A percentile compares a stretch with the other conserved stretches of the same genome.
Evolutionary conservation across 495 filamentous ascomycete species (phyloP).

Genomic region (Talaromyces adpressus): DNA sequence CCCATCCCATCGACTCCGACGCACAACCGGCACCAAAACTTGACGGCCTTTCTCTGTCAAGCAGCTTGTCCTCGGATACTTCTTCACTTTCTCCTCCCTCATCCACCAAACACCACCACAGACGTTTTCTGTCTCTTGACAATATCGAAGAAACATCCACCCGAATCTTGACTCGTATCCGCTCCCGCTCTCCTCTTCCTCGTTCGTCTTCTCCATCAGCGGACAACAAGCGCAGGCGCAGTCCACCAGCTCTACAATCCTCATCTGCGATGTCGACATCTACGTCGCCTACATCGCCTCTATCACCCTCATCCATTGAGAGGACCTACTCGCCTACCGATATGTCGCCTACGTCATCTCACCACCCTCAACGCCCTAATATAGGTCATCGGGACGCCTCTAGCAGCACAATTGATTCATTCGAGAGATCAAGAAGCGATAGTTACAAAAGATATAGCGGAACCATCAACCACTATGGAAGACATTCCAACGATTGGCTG

Average conservation of each 20-base stretch:
- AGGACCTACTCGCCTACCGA: background rate
- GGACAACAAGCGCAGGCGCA: background rate
- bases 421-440: conserved; percentile 19
- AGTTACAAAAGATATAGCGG: conserved; percentile 35
- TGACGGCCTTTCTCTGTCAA: background rate
- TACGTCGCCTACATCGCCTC: background rate
- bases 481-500: conserved; percentile 44
- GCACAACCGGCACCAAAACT: background rate
- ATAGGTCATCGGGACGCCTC: background rate
- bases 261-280: background rate
- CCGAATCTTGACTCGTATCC: conserved; percentile 1
- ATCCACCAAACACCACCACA: background rate
- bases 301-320: background rate
- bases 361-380: background rate
- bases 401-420: background rate
- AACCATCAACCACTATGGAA: conserved; percentile 38
- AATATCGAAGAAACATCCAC: background rate
- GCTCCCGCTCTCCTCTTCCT: conserved; percentile 8
- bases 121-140: conserved; percentile 3
- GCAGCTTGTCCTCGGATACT: background rate
- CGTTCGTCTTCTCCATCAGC: background rate
- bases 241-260: background rate
- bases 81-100: background rate
- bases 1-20: conserved; percentile 2
- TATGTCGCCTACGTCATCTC: conserved; percentile 1